These are phyloP conservation scores for Trichoderma aggressivum DNA, from an alignment of 2,329 filamentous ascomycete species.

Conservation along the genomic window DNA sequence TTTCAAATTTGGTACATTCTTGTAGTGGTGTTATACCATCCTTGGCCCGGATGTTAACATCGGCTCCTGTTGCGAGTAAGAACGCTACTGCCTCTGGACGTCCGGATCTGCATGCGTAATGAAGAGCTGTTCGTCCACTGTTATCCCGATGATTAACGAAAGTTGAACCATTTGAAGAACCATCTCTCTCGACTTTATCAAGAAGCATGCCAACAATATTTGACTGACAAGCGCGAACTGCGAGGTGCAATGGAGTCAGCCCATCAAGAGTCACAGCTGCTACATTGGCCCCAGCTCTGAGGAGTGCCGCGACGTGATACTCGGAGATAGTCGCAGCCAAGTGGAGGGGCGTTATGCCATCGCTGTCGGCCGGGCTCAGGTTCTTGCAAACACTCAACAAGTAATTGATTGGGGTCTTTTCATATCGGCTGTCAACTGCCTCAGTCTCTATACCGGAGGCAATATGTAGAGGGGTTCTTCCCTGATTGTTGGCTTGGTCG, in stretches of 20 bases:
- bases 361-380: neutral
- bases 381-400: slow-evolving; percentile 2
- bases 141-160: neutral
- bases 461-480: slow-evolving; percentile 26
- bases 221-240: slow-evolving; percentile 30
- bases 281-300: slow-evolving; percentile 36
- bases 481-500: slow-evolving; percentile 21
- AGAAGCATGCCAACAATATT: slow-evolving; percentile 32
- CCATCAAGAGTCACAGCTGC: slow-evolving; percentile 30
- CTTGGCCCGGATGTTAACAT: neutral
- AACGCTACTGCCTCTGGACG: slow-evolving; percentile 22
- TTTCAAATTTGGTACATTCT: slow-evolving; percentile 20
- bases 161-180: neutral
- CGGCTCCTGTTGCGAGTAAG: slow-evolving; percentile 24
- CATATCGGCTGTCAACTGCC: neutral
- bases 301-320: slow-evolving; percentile 25
- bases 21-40: neutral
- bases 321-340: slow-evolving; percentile 25
- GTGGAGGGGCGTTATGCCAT: slow-evolving; percentile 27
- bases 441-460: neutral
- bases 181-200: neutral
- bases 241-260: slow-evolving; percentile 38
- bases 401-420: neutral
- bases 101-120: slow-evolving; percentile 25
- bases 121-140: slow-evolving; percentile 21